Conservation (phyloP, 2,329 filamentous ascomycete genomes). For the Tolypocladium endophyticum region DNA sequence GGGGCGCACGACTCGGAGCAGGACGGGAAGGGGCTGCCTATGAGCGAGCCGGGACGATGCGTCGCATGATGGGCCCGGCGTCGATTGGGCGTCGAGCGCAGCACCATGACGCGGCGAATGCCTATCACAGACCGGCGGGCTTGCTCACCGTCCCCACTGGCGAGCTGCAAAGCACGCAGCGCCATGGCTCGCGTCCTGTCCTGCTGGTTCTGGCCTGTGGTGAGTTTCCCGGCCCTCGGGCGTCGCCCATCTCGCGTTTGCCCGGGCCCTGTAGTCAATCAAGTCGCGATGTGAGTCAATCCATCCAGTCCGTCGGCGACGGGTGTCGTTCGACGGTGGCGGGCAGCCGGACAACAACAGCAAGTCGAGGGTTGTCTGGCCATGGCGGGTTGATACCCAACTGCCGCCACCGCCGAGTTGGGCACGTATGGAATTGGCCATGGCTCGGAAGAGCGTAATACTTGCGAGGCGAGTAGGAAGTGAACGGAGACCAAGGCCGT, state of each 20-base stretch:
- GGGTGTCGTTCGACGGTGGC: not conserved
- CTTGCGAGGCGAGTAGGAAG: not conserved
- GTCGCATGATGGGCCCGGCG: slow-evolving; percentile 3
- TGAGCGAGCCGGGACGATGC: not conserved
- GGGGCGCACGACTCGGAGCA: not conserved
- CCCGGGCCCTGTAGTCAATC: too few relatives aligned
- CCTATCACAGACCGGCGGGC: not conserved
- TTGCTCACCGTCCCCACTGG: not conserved
- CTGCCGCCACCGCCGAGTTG: not conserved
- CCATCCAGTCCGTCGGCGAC: not conserved
- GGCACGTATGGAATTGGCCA: not conserved
- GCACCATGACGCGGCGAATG: not conserved
- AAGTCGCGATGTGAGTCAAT: not conserved
- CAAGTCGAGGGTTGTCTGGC: not conserved
- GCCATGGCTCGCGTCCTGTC: not conserved
- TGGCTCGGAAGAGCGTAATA: not conserved
- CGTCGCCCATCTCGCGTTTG: not conserved
- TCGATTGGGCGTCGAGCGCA: slow-evolving; percentile 1
- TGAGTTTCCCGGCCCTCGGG: not conserved
- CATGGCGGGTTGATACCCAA: slow-evolving; percentile 1
- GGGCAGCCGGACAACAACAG: not conserved
- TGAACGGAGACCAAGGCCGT: not conserved
- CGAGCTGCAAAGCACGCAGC: not conserved
- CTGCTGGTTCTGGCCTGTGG: not conserved
- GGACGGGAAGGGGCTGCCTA: not conserved